A percentile compares a stretch with the other conserved stretches of the same genome.
Evolutionary conservation across 331 rosid genomes (phyloP).

Genomic region (Cydonia oblonga): DNA sequence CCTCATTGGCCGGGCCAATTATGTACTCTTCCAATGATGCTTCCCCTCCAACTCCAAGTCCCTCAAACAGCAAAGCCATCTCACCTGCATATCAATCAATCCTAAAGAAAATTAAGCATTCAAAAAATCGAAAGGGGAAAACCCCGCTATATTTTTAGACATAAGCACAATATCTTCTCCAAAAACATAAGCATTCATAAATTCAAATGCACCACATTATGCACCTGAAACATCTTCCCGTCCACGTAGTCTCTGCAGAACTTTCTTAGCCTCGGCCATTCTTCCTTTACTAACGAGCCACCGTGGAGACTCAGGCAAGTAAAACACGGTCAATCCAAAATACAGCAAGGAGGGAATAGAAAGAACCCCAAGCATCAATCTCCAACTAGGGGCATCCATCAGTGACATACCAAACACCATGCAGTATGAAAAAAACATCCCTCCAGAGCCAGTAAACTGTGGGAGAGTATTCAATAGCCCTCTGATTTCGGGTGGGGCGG

Average conservation of each 20-base stretch:
- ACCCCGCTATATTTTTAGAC: background rate
- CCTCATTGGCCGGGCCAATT: constrained; percentile 8
- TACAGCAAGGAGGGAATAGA: constrained; percentile 17
- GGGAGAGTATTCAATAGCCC: constrained; percentile 20
- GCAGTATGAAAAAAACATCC: constrained; percentile 22
- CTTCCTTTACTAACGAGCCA: constrained; percentile 20
- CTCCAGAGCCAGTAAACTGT: constrained; percentile 13
- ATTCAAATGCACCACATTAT: background rate
- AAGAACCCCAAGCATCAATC: constrained; percentile 21
- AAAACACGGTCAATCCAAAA: constrained; percentile 12
- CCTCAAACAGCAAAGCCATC: constrained; percentile 19
- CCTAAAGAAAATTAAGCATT: background rate
- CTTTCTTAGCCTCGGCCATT: constrained; percentile 13
- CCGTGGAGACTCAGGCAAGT: constrained; percentile 20
- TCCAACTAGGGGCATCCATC: constrained; percentile 15
- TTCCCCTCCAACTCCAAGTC: constrained; percentile 19
- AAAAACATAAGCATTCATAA: background rate
- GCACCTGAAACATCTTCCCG: constrained; percentile 24
- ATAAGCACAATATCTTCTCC: background rate
- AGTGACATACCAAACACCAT: constrained; percentile 21
- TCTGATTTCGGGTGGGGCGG: constrained; percentile 17
- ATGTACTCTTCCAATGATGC: constrained; percentile 21
- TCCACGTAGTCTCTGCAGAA: constrained; percentile 11
- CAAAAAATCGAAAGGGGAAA: background rate
- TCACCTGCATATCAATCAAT: constrained; percentile 7